These are phyloP conservation scores for Xerocomellus chrysenteron DNA, from an alignment of 768 basidiomycete species.

Conservation along the genomic window DNA sequence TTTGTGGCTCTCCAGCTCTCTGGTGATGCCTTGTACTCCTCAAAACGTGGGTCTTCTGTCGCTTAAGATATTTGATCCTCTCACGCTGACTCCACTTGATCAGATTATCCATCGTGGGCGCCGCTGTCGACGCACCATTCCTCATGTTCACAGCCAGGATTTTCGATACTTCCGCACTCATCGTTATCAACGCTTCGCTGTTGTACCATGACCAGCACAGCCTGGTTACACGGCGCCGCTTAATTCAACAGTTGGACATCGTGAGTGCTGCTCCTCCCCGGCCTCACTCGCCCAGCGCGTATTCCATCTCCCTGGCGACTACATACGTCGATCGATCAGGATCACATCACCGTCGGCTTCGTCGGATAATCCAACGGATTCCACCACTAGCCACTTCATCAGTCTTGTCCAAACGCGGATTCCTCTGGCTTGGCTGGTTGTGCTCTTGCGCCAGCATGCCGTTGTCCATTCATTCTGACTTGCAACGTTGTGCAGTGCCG, in stretches of 20 bases:
- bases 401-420: neutral
- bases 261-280: neutral
- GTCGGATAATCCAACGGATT: neutral
- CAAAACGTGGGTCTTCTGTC: slow-evolving; percentile 5
- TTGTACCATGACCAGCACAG: neutral
- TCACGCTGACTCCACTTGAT: slow-evolving; percentile 2
- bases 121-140: slow-evolving; percentile 19
- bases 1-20: slow-evolving; percentile 7
- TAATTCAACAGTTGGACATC: neutral
- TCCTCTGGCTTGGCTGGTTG: neutral
- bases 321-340: neutral
- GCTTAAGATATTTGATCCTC: slow-evolving; percentile 11
- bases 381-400: neutral
- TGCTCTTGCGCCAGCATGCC: slow-evolving; percentile 10
- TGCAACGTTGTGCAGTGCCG: slow-evolving; percentile 7
- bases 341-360: slow-evolving; percentile 1
- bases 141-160: slow-evolving; percentile 19
- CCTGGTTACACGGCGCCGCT: neutral
- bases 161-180: neutral
- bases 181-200: neutral
- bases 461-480: slow-evolving; percentile 7
- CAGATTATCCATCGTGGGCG: neutral
- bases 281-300: slow-evolving; percentile 5
- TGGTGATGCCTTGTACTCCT: neutral
- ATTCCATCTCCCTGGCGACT: neutral